These are phyloP conservation scores for Scopulariopsis brevicaulis DNA, from an alignment of 2,329 filamentous ascomycete species.

Conservation along the genomic window DNA sequence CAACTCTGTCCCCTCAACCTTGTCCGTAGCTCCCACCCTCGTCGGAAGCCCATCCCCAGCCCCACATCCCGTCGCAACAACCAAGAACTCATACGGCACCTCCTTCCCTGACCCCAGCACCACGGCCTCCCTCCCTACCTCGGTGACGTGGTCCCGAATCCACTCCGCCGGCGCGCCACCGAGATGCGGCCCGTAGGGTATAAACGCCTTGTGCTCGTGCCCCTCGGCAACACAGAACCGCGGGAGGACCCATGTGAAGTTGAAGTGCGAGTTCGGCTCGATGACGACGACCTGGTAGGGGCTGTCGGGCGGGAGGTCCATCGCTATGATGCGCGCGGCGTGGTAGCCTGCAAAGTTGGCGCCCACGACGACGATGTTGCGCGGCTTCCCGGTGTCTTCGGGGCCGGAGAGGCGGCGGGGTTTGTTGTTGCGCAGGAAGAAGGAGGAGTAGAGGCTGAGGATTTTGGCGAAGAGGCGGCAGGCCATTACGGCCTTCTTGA, in stretches of 20 bases:
- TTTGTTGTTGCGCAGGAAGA: conserved; percentile 6
- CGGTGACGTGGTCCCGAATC: conserved; percentile 28
- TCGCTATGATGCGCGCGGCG: conserved; percentile 33
- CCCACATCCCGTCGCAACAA: conserved; percentile 44
- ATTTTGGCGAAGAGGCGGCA: conserved; percentile 15
- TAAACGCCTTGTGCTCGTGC: conserved; percentile 47
- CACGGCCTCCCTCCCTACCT: conserved; percentile 18
- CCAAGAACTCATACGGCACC: conserved; percentile 40
- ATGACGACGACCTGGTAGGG: conserved; percentile 40
- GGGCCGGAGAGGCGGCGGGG: conserved; percentile 4
- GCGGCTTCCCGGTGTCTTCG: conserved; percentile 13
- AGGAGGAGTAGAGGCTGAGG: conserved; percentile 11
- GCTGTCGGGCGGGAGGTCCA: conserved; percentile 31
- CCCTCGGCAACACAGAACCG: conserved; percentile 42
- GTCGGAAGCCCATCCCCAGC: conserved; percentile 33
- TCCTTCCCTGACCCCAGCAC: conserved; percentile 20
- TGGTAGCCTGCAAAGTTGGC: conserved; percentile 46
- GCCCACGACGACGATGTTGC: conserved; percentile 43
- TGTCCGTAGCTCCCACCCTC: conserved; percentile 29
- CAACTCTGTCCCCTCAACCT: conserved; percentile 26
- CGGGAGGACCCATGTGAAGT: conserved; percentile 49
- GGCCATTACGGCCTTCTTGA: conserved; percentile 18
- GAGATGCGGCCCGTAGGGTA: conserved; percentile 40
- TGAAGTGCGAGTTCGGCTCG: conserved; percentile 49
- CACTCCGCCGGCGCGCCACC: conserved; percentile 20